Conservation (phyloP, 768 basidiomycete species). For the Phlegmacium glaucopus region DNA sequence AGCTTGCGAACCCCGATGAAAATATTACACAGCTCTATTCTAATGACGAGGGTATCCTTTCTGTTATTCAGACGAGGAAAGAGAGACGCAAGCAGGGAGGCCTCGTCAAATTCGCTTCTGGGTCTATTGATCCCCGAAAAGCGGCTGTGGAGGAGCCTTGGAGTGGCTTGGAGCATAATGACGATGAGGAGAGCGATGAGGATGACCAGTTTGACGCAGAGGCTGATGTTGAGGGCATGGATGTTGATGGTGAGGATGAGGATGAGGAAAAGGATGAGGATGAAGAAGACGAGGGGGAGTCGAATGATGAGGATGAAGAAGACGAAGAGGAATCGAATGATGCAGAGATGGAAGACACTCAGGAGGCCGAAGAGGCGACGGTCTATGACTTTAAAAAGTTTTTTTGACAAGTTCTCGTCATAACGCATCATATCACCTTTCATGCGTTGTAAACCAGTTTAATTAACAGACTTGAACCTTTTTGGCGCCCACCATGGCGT, state of each 20-base stretch:
- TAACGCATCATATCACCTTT: not conserved
- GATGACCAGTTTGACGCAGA: slow-evolving; percentile 21
- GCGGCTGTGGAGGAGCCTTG: slow-evolving; percentile 38
- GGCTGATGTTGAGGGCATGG: slow-evolving; percentile 31
- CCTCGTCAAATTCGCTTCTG: slow-evolving; percentile 48
- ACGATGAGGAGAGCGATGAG: slow-evolving; percentile 29
- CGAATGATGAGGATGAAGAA: slow-evolving; percentile 37
- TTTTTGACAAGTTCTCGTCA: too few species aligned
- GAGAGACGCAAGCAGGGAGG: slow-evolving; percentile 63
- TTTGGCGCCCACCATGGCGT: too few species aligned
- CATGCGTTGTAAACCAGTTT: not conserved
- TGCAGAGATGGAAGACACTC: slow-evolving; percentile 25
- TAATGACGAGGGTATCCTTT: slow-evolving; percentile 50
- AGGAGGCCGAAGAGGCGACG: slow-evolving; percentile 27
- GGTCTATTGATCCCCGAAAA: slow-evolving; percentile 35
- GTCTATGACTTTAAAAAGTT: slow-evolving; percentile 61
- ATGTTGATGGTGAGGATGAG: slow-evolving; percentile 29
- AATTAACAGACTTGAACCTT: too few species aligned
- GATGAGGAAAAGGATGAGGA: slow-evolving; percentile 37
- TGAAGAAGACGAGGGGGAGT: slow-evolving; percentile 37
- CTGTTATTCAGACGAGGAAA: slow-evolving; percentile 49
- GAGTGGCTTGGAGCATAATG: slow-evolving; percentile 36
- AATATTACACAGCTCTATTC: slow-evolving; percentile 32
- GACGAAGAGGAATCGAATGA: slow-evolving; percentile 36
- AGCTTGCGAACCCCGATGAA: slow-evolving; percentile 4